Percentiles rank a stretch among this genome's conserved stretches.
phyloP scores from a whole-genome alignment of 1,139 yeast species.

The Arxiozyma slooffiae region DNA sequence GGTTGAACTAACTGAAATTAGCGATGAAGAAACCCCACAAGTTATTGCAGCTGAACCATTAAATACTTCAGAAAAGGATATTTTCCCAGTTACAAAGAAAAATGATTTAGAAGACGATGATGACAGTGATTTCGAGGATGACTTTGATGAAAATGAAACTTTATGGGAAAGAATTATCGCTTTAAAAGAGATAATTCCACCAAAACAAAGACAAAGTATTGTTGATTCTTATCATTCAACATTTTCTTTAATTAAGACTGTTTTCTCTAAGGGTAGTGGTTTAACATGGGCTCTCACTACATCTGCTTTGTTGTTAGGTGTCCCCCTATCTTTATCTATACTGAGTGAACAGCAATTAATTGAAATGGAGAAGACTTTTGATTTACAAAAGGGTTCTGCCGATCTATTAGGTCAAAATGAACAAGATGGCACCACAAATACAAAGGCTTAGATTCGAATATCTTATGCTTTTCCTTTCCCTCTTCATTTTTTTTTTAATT shows the following conservation, averaged over 20 bases:
- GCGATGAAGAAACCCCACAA: slow-evolving; percentile 23
- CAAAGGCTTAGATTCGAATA: slow-evolving; percentile 7
- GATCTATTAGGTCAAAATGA: slow-evolving; percentile 75
- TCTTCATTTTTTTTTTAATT: background rate
- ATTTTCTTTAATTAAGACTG: slow-evolving; percentile 36
- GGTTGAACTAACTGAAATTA: slow-evolving; percentile 30
- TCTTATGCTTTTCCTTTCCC: background rate
- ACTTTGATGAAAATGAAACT: slow-evolving; percentile 74
- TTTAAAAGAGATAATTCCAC: slow-evolving; percentile 83
- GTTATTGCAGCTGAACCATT: slow-evolving; percentile 19
- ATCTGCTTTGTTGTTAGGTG: slow-evolving; percentile 77
- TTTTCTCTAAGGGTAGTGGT: slow-evolving; percentile 56
- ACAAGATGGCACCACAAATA: slow-evolving; percentile 13
- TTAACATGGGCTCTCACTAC: slow-evolving; percentile 81
- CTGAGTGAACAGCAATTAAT: slow-evolving; percentile 86
- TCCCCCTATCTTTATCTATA: slow-evolving; percentile 82
- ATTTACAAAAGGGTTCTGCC: slow-evolving; percentile 75
- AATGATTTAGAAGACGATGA: slow-evolving; percentile 25
- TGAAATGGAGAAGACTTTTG: slow-evolving; percentile 90
- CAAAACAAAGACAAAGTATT: slow-evolving; percentile 56
- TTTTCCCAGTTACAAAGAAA: slow-evolving; percentile 4
- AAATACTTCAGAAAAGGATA: slow-evolving; percentile 13
- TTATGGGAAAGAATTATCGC: slow-evolving; percentile 80
- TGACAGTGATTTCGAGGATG: slow-evolving; percentile 60
- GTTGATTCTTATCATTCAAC: slow-evolving; percentile 33